Base-by-base conservation (phyloP, 2,329 filamentous ascomycete species). In the Dactylellina leptospora region DNA sequence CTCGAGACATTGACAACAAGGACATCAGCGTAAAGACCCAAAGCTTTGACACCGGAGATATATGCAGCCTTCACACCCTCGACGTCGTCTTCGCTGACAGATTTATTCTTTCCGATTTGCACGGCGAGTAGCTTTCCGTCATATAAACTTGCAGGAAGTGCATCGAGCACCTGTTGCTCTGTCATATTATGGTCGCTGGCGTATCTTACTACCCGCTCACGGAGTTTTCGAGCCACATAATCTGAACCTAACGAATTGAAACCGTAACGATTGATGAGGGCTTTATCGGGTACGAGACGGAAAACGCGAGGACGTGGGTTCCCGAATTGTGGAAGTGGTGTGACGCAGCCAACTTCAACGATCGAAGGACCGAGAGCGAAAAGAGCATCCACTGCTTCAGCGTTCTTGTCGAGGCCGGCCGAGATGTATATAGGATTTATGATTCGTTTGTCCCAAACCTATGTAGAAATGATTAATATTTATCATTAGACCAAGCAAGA, bases 1-100 rank as follows among this genome's bases (percentile, higher is more conserved):
- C 91, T 96, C 78, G 92, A 96, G 53, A 99, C 95, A 77, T 99
- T 99, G 78, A 99, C 95, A 5, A 97, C 93, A n/a, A 99, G 82
- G 33, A 99, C 90, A 77, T 99, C 95, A 9, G 95, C 92, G 78
- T 96, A 99, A 54, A 85, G 89, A 2, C 90, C 95, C 36, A 99
- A 82, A 47, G 88, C 85, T 60, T 90, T 84, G 2, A 97, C 93
- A 77, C 93, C 96, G 80, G 90, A 91, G n/a, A 95, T 90, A 78
- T 97, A 97, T 76, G 89, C 86, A 22, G 85, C 84, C 54, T 85
- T 87, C 13, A 97, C 89, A 28, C 92, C 93, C 42, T 89, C 86
- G 71, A 96, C 89, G 78, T 97, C 91, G 50, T 84, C 84, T 78
- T 96, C 93, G 18, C 92, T 87, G 0, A 95, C 99, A 48, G 86